phyloP scores from a whole-genome alignment of 73 alveolate species.

The Halteria grandinella region DNA sequence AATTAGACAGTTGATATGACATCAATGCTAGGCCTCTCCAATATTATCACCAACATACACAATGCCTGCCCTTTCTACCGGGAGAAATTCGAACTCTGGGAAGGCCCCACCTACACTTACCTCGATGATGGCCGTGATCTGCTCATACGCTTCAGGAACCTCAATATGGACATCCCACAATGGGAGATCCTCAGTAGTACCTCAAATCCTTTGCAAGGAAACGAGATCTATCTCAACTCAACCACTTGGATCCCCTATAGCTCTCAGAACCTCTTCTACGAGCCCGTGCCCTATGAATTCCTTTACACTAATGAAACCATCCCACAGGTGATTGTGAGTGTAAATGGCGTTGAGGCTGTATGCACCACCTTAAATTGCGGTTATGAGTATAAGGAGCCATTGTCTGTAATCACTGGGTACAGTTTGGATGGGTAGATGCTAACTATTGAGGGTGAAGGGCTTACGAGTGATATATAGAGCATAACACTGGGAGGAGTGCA shows the following conservation, averaged over 20 bases:
- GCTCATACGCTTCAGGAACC: not conserved
- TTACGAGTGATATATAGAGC: slow-evolving; percentile 1
- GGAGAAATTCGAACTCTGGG: slow-evolving; percentile 18
- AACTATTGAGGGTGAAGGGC: slow-evolving; percentile 21
- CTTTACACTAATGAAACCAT: not conserved
- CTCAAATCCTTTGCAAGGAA: not conserved
- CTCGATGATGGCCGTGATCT: slow-evolving; percentile 30
- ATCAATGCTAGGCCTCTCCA: not conserved
- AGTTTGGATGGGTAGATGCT: not conserved
- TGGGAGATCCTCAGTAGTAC: not conserved
- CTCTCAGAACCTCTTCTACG: slow-evolving; percentile 14
- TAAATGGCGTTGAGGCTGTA: slow-evolving; percentile 32
- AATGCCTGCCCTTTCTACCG: slow-evolving; percentile 9
- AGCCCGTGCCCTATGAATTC: slow-evolving; percentile 38
- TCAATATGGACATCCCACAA: not conserved
- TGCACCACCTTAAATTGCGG: slow-evolving; percentile 22
- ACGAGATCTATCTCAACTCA: not conserved
- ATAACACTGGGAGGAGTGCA: not conserved
- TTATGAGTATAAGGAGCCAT: slow-evolving; percentile 4
- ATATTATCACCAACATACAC: not conserved
- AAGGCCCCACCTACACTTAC: not conserved
- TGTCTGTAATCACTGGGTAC: not conserved
- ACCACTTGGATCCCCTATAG: not conserved
- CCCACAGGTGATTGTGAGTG: slow-evolving; percentile 19
- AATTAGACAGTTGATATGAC: not conserved